Conservation (phyloP, 805 yeast species). For the Ogataea trehalophila region DNA sequence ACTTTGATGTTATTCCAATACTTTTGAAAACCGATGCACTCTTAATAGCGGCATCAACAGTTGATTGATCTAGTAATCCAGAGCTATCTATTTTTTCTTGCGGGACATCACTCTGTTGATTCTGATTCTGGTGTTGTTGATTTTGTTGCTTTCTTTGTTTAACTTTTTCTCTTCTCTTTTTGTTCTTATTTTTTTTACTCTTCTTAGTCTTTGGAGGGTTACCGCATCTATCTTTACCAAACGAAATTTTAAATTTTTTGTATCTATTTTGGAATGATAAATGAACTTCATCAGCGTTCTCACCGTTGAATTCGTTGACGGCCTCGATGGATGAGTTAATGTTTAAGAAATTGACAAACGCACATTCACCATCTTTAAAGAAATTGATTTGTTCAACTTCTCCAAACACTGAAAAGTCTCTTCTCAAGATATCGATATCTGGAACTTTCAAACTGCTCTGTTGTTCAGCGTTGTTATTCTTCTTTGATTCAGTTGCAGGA, state of each 20-base stretch:
- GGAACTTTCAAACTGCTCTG: neutral
- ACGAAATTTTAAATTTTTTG: slow-evolving; percentile 51
- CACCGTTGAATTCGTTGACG: slow-evolving; percentile 51
- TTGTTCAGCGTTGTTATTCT: neutral
- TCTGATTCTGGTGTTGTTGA: neutral
- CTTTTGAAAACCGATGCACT: slow-evolving; percentile 17
- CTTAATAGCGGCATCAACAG: slow-evolving; percentile 5
- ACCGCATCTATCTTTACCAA: slow-evolving; percentile 74
- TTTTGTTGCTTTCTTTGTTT: slow-evolving; percentile 3
- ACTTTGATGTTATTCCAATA: slow-evolving; percentile 24
- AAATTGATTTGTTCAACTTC: slow-evolving; percentile 73
- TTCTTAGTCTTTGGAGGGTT: slow-evolving; percentile 54
- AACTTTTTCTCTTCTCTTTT: slow-evolving; percentile 24
- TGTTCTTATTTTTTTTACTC: slow-evolving; percentile 38
- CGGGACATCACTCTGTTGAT: neutral
- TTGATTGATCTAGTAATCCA: neutral
- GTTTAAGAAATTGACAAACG: slow-evolving; percentile 66
- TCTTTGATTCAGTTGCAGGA: neutral
- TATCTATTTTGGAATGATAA: slow-evolving; percentile 43
- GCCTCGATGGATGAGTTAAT: slow-evolving; percentile 59
- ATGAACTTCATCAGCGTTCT: slow-evolving; percentile 31
- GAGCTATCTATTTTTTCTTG: neutral
- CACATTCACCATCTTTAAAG: slow-evolving; percentile 65
- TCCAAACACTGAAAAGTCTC: slow-evolving; percentile 62
- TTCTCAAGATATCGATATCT: slow-evolving; percentile 36